phyloP scores from a whole-genome alignment of 1,139 yeast species.

The Sugiyamaella pinicola region DNA sequence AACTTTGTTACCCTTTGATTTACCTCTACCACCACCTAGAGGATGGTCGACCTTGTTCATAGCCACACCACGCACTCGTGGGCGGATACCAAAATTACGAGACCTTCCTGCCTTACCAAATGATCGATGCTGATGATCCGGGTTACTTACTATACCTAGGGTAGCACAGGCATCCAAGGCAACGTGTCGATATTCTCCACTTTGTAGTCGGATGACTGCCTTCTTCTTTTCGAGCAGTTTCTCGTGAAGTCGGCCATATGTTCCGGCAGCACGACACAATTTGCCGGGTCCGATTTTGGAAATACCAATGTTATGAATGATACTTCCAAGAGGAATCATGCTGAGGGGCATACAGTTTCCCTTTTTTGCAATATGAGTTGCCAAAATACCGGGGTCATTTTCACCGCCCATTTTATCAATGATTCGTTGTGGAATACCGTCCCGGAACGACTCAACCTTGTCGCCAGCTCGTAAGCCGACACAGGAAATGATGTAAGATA shows the following conservation, averaged over 20 bases:
- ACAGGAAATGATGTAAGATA: slow-evolving; percentile 84
- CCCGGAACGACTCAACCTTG: slow-evolving; percentile 81
- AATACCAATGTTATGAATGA: slow-evolving; percentile 85
- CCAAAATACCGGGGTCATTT: slow-evolving; percentile 87
- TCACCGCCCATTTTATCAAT: slow-evolving; percentile 79
- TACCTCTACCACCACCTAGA: slow-evolving; percentile 99
- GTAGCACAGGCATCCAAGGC: slow-evolving; percentile 89
- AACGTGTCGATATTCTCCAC: slow-evolving; percentile 93
- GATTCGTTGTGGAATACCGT: slow-evolving; percentile 80
- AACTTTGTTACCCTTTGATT: slow-evolving; percentile 90
- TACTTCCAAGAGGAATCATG: slow-evolving; percentile 92
- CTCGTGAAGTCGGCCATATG: slow-evolving; percentile 85
- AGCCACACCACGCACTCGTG: slow-evolving; percentile 97
- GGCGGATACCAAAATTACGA: slow-evolving; percentile 91
- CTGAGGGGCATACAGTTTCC: slow-evolving; percentile 93
- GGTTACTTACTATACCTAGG: slow-evolving; percentile 90
- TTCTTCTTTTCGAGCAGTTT: slow-evolving; percentile 69
- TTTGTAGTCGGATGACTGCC: slow-evolving; percentile 79
- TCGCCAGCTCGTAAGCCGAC: slow-evolving; percentile 95
- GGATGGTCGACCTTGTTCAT: slow-evolving; percentile 99
- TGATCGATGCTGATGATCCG: slow-evolving; percentile 85
- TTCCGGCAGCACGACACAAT: slow-evolving; percentile 91
- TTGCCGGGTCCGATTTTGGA: slow-evolving; percentile 81
- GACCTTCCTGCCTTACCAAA: slow-evolving; percentile 98
- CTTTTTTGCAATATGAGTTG: slow-evolving; percentile 83